phyloP scores from a whole-genome alignment of 257 asterid species.

The Nicotiana sylvestris region DNA sequence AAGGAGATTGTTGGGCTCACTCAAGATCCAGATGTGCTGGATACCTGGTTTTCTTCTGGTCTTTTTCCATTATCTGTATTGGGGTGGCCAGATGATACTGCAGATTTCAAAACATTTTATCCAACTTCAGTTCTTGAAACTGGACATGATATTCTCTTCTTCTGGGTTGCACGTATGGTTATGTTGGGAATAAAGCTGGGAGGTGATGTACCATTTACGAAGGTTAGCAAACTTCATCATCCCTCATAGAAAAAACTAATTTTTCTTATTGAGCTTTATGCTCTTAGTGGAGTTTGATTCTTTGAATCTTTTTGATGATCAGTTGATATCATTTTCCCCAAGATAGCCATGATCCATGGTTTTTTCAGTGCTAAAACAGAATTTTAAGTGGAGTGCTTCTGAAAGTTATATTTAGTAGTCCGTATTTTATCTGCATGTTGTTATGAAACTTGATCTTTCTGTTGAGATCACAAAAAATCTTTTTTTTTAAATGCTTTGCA shows the following conservation, averaged over 20 bases:
- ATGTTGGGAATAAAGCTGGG: constrained; percentile 97
- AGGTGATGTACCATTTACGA: constrained; percentile 82
- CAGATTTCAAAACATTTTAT: constrained; percentile 70
- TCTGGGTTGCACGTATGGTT: constrained; percentile 99
- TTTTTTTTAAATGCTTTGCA: constrained; percentile 18
- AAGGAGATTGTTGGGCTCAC: constrained; percentile 50
- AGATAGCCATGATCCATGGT: background rate
- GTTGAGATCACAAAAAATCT: background rate
- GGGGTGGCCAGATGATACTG: constrained; percentile 96
- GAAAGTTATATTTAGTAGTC: background rate
- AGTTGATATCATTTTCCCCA: background rate
- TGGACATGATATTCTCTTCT: constrained; percentile 89
- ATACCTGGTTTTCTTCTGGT: constrained; percentile 98
- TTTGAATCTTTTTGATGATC: background rate
- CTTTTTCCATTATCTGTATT: constrained; percentile 80
- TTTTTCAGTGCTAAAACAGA: background rate
- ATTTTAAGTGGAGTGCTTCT: background rate
- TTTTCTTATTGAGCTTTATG: background rate
- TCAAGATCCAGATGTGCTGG: constrained; percentile 93
- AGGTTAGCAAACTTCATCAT: constrained; percentile 38
- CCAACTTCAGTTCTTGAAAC: constrained; percentile 94
- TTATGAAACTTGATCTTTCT: background rate
- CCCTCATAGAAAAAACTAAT: background rate
- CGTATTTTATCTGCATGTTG: background rate
- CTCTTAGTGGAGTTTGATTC: background rate